These are phyloP conservation scores for Penicillium canescens DNA, from an alignment of 495 filamentous ascomycete genomes.

Conservation along the genomic window DNA sequence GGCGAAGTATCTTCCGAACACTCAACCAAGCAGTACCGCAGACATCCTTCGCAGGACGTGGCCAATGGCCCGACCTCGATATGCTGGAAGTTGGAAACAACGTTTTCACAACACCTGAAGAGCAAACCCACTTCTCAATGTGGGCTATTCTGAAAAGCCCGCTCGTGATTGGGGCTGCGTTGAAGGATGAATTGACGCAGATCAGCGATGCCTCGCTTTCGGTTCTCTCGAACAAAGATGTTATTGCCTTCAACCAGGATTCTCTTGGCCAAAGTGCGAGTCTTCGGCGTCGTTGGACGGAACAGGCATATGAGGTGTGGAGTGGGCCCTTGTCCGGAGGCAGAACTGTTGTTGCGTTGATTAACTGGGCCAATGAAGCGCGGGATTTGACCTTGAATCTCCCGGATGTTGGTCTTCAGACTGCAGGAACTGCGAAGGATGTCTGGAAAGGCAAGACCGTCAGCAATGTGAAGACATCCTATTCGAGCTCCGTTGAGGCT, in stretches of 20 bases:
- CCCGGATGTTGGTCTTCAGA: constrained; percentile 40
- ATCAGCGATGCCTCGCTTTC: constrained; percentile 34
- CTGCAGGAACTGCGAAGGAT: constrained; percentile 38
- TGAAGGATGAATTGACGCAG: constrained; percentile 31
- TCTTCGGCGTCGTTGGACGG: constrained; percentile 33
- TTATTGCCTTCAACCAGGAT: constrained; percentile 57
- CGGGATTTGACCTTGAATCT: constrained; percentile 40
- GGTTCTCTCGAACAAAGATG: constrained; percentile 49
- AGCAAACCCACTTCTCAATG: constrained; percentile 55
- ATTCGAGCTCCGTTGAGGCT: constrained; percentile 34
- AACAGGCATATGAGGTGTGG: constrained; percentile 51
- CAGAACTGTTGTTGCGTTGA: constrained; percentile 39
- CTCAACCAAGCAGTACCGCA: constrained; percentile 49
- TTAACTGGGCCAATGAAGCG: constrained; percentile 45
- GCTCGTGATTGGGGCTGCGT: constrained; percentile 51
- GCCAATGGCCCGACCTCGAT: constrained; percentile 56
- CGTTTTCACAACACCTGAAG: constrained; percentile 36
- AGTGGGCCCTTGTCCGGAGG: constrained; percentile 42
- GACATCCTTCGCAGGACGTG: constrained; percentile 33
- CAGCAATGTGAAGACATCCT: constrained; percentile 34
- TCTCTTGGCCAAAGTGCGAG: constrained; percentile 45
- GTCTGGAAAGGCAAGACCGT: constrained; percentile 39
- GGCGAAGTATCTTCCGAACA: constrained; percentile 51
- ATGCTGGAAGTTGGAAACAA: constrained; percentile 53
- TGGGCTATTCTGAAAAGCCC: constrained; percentile 61